phyloP scores from a whole-genome alignment of 148 eudicot species.

The Diospyros lotus region DNA sequence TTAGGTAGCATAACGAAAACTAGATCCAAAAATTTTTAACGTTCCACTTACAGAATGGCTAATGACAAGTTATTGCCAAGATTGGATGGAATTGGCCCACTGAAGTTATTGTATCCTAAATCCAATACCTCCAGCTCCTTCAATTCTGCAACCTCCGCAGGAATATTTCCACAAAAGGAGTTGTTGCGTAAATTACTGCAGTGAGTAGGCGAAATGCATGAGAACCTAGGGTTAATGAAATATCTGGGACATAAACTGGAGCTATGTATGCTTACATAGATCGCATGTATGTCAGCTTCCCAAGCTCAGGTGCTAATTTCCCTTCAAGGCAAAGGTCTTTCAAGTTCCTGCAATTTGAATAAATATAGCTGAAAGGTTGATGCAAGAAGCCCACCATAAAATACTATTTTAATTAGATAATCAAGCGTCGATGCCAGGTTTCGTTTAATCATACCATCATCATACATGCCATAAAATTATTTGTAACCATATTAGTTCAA shows the following conservation, averaged over 20 bases:
- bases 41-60: conserved; percentile 48
- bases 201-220: conserved; percentile 4
- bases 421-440: not conserved
- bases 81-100: conserved; percentile 36
- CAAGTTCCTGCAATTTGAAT: conserved; percentile 54
- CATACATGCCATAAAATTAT: not conserved
- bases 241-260: not conserved
- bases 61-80: conserved; percentile 35
- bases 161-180: conserved; percentile 72
- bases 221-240: not conserved
- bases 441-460: not conserved
- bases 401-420: not conserved
- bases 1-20: not conserved
- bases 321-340: conserved; percentile 69
- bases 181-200: conserved; percentile 74
- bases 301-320: conserved; percentile 67
- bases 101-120: conserved; percentile 58
- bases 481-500: not conserved
- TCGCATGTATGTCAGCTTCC: conserved; percentile 45
- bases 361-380: not conserved
- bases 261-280: conserved; percentile 49
- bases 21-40: not conserved
- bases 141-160: conserved; percentile 48
- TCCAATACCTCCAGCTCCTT: conserved; percentile 66
- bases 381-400: not conserved